Base-by-base conservation (phyloP, 1,284 basidiomycete species). In the Irpex sp. region DNA sequence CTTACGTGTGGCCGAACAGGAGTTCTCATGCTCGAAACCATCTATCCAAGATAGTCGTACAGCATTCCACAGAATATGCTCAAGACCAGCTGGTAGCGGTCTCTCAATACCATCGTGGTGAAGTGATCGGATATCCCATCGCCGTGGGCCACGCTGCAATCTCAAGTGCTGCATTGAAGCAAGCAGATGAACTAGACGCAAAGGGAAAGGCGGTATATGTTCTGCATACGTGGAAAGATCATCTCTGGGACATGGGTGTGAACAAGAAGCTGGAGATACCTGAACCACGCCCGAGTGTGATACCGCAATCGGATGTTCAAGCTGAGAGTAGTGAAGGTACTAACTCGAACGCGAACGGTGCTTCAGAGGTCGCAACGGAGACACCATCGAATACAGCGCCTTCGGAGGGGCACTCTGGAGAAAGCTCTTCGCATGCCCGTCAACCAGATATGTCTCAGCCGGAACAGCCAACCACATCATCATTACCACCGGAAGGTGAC, bases 121-220 rank as follows among this genome's bases (percentile, higher is more conserved):
- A 74, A 6, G 54, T 36, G 44, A 69, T 78, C 1, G 80, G 78
- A 2, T 72, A 82, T 31, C 89, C 89, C 5, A 77, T 93, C 21
- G 91, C 87, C 31, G 85, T 94, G 8, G 91, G 92, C 0, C 78
- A 79, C 17, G 84, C 92, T 82, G 88, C 85, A 2, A 75, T 89
- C 13, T 73, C 83, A 5, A n/a, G 77, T 80, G 75, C 79, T 58
- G 77, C 78, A 57, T 70, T 85, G 62, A 71, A 57, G 26, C 63
- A 62, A 19, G 75, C 62, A 69, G 69, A 75, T 37, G 76, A 76
- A 19, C 76, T 72, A 2, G 78, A 81, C 62, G 78, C 79, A 54
- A 91, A 90, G 70, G 92, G 92, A 1, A 92, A 92, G 71, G 92
- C 91, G 0, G 89, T 92, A 2, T 75, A 80, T 31, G 77, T 92